Evolutionary conservation across 345 rosid species (phyloP), one percentile per base, ranked within the genome.

Genomic region (Rhodamnia rubescens): DNA sequence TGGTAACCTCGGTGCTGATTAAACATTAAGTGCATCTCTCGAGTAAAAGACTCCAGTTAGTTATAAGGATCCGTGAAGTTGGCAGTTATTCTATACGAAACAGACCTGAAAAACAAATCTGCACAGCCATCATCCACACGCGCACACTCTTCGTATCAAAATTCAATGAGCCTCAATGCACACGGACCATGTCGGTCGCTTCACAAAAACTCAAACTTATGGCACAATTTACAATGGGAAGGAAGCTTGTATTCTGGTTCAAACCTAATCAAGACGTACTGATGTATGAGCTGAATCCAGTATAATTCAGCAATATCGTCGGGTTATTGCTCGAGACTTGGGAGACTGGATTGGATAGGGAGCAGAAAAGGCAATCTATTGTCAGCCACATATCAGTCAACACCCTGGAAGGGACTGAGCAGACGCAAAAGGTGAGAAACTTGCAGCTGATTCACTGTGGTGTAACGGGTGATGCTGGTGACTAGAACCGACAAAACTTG

Each of bases 361-460:
- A 69, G 44, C 78, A 64, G 47, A 20, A 32, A 69, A 69, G 47
- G 49, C 55, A 82, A 13, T 82, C 49, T 9, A 27, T 18, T 40
- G 32, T 16, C 44, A 69, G 32, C 78, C 78, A 69, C 8, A 18
- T 69, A 69, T 36, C 78, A 50, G 53, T 82, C 83, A 93, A 85
- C 93, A 92, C 27, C 89, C 98, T 22, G 99, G 98, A 50, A 97
- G 94, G 51, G 99, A 97, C 16, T 91, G 95, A 56, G 99, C 95
- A 24, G 99, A 97, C 57, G 96, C 95, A 85, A 90, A 95, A 1
- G 99, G 98, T 36, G 98, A 94, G 92, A 96, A 93, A 83, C 95
- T 97, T 81, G 98, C 91, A 16, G 95, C 95, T n/a, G 99, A 97
- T 86, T 92, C 96, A 61, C 96, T 95, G 82, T 83, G 91, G 84